phyloP scores from a whole-genome alignment of 192 early-diverging fungal species.

The Nowakowskiella sp. region DNA sequence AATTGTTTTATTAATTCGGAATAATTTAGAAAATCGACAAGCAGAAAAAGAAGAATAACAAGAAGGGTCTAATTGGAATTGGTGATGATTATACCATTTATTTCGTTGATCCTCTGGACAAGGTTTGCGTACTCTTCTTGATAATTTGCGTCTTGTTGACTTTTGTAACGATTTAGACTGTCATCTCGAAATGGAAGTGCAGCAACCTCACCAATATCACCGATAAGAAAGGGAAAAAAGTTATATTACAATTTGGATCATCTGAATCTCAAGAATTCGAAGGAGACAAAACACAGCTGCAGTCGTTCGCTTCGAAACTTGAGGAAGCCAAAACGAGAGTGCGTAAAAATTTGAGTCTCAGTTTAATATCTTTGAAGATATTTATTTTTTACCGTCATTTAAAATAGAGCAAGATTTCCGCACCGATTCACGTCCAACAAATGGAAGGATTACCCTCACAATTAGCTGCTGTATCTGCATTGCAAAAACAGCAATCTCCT shows the following conservation, averaged over 20 bases:
- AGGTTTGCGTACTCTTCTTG: no score
- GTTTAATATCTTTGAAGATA: neutral
- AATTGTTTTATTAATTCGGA: neutral
- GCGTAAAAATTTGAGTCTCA: no score
- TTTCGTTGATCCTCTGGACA: constrained; percentile 31
- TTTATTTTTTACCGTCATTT: neutral
- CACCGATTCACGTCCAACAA: constrained; percentile 21
- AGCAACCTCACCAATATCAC: constrained; percentile 21
- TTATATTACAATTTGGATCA: constrained; percentile 34
- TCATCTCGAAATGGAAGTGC: constrained; percentile 34
- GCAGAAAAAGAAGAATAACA: constrained; percentile 49
- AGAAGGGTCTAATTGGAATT: constrained; percentile 35
- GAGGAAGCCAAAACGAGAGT: constrained; percentile 31
- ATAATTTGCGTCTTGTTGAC: neutral
- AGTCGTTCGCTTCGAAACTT: constrained; percentile 16
- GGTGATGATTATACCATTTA: constrained; percentile 37
- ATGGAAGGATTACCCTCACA: neutral
- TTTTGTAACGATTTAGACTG: constrained; percentile 7
- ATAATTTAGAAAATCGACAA: constrained; percentile 35
- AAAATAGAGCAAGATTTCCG: constrained; percentile 28
- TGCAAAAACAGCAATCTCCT: constrained; percentile 3
- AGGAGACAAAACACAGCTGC: constrained; percentile 41
- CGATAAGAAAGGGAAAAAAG: constrained; percentile 45
- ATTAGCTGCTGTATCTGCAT: constrained; percentile 5
- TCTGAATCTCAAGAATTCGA: constrained; percentile 37